Evolutionary conservation across 129 eudicot genomes (phyloP).

Genomic region (Escallonia herrerae): DNA sequence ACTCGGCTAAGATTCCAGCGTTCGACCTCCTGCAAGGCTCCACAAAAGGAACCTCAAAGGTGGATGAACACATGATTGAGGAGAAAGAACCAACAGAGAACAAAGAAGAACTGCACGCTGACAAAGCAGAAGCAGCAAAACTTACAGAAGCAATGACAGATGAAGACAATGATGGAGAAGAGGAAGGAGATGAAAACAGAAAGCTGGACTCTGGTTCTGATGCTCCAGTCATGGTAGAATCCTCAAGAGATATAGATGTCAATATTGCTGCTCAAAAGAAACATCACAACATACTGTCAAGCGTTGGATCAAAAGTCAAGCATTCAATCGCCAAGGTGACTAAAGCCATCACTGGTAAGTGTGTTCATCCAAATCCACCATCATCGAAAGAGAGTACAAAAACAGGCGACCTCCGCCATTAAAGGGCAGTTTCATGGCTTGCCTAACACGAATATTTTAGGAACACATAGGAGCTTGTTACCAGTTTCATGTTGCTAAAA

Average conservation of each 20-base stretch:
- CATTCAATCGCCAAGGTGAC: slow-evolving; percentile 78
- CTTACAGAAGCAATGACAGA: slow-evolving; percentile 28
- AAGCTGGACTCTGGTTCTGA: slow-evolving; percentile 27
- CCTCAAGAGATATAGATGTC: slow-evolving; percentile 45
- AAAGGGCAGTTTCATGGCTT: neutral
- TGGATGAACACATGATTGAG: slow-evolving; percentile 10
- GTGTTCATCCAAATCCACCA: slow-evolving; percentile 49
- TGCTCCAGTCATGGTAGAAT: slow-evolving; percentile 56
- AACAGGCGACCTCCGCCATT: neutral
- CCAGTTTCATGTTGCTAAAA: no score
- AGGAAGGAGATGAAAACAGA: slow-evolving; percentile 29
- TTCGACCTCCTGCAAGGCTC: slow-evolving; percentile 15
- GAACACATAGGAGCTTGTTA: no score
- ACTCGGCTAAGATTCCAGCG: slow-evolving; percentile 2
- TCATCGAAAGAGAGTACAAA: slow-evolving; percentile 32
- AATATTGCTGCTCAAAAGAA: slow-evolving; percentile 48
- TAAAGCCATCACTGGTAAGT: slow-evolving; percentile 68
- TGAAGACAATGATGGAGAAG: slow-evolving; percentile 40
- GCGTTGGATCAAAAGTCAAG: slow-evolving; percentile 80
- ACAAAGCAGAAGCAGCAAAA: slow-evolving; percentile 24
- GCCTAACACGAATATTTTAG: no score
- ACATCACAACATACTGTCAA: slow-evolving; percentile 62
- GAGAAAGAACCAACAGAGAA: slow-evolving; percentile 16
- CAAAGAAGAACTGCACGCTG: slow-evolving; percentile 19
- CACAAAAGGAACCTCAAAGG: slow-evolving; percentile 16